Base-by-base conservation (phyloP, 2,329 filamentous ascomycete species). In the Trichocomaceae sp. region DNA sequence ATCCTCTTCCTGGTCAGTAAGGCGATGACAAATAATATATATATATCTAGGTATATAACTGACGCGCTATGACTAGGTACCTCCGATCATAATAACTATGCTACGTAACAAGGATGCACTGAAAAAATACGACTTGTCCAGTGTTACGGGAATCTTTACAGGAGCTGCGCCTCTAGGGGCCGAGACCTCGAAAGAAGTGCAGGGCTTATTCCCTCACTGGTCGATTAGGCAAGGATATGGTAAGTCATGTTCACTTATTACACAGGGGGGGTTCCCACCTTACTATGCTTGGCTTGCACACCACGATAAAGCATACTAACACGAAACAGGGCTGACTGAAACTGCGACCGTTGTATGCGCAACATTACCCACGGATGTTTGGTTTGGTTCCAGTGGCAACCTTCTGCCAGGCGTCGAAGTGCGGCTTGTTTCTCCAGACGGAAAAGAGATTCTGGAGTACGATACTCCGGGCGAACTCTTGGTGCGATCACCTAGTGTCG, bases 401-500 rank as follows among this genome's bases (percentile, higher is more conserved):
- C 73, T 95, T 0, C 55, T 90, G 0, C 84, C 88, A 0, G 82
- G 81, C 1, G 72, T 78, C 35, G 80, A 83, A 54, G 86, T 79
- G 45, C 86, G 86, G 62, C 72, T 95, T 3, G 70, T 95, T 17
- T 82, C 81, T 4, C 68, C 76, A 1, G 85, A 91, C 57, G 88
- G 87, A 1, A 75, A 77, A 5, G 88, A 93, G 65, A 79, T 93
- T 54, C 85, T 80, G 0, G 79, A 75, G 7, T 84, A 87, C 61
- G 83, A 92, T 58, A 82, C 83, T 46, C 87, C 86, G 0, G 91
- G 91, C 35, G 91, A 96, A 70, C 79, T 96, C 13, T 78, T 88
- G 17, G 81, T 95, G 20, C 87, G 89, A 66, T 83, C 83, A 0
- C 90, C 90, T 0, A 84, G 85, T 1, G 82, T 95, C 1, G 84